Conservation (phyloP, 148 eudicot genomes). For the Polygonum aviculare region DNA sequence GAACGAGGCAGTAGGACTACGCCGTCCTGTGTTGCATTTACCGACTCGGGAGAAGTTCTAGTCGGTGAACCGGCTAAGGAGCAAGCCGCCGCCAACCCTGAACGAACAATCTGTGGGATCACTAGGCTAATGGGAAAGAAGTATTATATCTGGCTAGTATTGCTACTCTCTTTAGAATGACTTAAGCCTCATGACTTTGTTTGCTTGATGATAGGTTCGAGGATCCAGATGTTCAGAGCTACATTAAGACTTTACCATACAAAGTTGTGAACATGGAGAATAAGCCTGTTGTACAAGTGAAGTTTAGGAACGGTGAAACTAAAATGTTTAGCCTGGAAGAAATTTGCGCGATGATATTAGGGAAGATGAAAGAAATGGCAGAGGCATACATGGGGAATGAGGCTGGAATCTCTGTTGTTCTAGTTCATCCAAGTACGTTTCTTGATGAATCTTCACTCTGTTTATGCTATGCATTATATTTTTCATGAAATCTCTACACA, state of each 20-base stretch:
- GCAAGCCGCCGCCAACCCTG: not conserved
- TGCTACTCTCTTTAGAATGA: too few species aligned
- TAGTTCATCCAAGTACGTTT: not conserved
- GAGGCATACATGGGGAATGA: not conserved
- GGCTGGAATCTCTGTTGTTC: not conserved
- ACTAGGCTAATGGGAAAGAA: not conserved
- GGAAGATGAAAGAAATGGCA: constrained; percentile 8
- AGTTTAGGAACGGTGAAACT: not conserved
- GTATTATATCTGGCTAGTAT: not conserved
- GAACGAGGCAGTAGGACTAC: not conserved
- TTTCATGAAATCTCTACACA: not conserved
- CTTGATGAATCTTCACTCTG: not conserved
- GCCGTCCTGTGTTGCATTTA: not conserved
- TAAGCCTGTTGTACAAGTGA: not conserved
- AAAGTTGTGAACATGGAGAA: not conserved
- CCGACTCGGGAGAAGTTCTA: not conserved
- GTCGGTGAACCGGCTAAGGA: not conserved
- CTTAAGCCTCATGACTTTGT: not conserved
- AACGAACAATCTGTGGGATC: constrained; percentile 2
- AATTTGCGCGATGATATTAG: not conserved
- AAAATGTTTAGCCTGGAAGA: not conserved
- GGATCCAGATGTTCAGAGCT: not conserved
- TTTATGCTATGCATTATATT: not conserved
- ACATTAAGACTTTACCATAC: constrained; percentile 2
- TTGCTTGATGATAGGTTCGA: not conserved